phyloP scores from a whole-genome alignment of 2,329 filamentous ascomycete genomes.

The Colletotrichum tofieldiae region DNA sequence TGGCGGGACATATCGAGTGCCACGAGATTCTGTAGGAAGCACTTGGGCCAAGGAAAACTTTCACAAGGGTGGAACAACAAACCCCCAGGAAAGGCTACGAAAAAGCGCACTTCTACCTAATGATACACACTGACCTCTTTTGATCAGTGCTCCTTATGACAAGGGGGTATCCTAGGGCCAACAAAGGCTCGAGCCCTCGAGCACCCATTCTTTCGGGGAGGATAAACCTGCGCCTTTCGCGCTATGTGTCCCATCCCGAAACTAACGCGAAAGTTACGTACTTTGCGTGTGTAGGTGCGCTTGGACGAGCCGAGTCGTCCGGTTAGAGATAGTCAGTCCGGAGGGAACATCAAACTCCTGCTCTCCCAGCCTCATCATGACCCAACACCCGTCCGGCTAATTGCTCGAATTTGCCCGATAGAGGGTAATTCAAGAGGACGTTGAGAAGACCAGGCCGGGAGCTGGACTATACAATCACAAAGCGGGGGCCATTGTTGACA shows the following conservation, averaged over 20 bases:
- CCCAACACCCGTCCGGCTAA: too few relatives aligned
- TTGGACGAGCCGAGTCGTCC: constrained; percentile 1
- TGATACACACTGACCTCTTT: not conserved
- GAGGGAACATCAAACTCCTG: not conserved
- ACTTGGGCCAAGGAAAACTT: not conserved
- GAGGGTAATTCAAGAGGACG: not conserved
- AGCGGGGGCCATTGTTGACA: too few relatives aligned
- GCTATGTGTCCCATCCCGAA: constrained; percentile 34
- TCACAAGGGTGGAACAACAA: not conserved
- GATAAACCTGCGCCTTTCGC: not conserved
- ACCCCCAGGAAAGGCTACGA: not conserved
- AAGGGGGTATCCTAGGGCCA: constrained; percentile 15
- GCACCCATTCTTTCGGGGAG: not conserved
- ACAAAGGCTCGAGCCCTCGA: constrained; percentile 11
- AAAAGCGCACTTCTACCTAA: not conserved
- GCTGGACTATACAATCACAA: too few relatives aligned
- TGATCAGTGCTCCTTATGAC: not conserved
- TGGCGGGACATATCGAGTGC: constrained; percentile 11
- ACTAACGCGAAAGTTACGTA: constrained; percentile 12
- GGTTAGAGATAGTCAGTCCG: not conserved
- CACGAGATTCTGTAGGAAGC: not conserved
- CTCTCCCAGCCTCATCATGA: not conserved
- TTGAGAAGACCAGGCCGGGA: not conserved
- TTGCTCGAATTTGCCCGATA: not conserved
- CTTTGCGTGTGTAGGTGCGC: constrained; percentile 2